phyloP scores from a whole-genome alignment of 176 grass and related monocot species.

The Microstegium vimineum region DNA sequence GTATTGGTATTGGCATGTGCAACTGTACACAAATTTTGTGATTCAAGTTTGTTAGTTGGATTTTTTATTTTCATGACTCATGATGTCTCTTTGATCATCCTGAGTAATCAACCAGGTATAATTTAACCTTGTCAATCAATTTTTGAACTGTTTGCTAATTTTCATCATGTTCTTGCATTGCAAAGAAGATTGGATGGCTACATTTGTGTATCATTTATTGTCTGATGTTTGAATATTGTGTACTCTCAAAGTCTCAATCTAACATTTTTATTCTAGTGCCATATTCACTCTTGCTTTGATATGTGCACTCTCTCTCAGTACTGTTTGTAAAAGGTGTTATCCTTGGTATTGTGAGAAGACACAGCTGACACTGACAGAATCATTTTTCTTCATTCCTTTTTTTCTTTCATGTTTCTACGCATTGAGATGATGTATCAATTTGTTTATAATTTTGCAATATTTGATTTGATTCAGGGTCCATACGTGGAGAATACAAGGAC shows the following conservation, averaged over 20 bases:
- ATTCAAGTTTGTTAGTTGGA: background rate
- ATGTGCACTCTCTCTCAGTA: background rate
- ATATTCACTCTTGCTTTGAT: background rate
- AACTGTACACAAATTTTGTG: background rate
- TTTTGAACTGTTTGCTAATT: background rate
- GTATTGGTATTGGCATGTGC: background rate
- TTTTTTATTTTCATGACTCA: background rate
- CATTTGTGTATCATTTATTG: background rate
- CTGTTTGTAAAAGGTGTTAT: slow-evolving; percentile 2
- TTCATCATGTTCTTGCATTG: background rate
- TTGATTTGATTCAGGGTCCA: slow-evolving; percentile 58
- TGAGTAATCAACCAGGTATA: background rate
- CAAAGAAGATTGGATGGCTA: background rate
- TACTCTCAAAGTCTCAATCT: background rate
- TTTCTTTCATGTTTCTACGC: background rate
- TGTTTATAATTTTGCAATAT: background rate
- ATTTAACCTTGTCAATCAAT: background rate
- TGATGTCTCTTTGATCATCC: background rate
- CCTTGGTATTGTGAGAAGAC: background rate
- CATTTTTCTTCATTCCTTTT: background rate
- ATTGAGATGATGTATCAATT: background rate
- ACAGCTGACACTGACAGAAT: background rate
- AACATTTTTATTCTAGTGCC: background rate
- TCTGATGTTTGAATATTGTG: background rate
- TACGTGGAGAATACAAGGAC: slow-evolving; percentile 58